phyloP scores from a whole-genome alignment of 2,329 filamentous ascomycete species.

The Aspergillus phoenicis region DNA sequence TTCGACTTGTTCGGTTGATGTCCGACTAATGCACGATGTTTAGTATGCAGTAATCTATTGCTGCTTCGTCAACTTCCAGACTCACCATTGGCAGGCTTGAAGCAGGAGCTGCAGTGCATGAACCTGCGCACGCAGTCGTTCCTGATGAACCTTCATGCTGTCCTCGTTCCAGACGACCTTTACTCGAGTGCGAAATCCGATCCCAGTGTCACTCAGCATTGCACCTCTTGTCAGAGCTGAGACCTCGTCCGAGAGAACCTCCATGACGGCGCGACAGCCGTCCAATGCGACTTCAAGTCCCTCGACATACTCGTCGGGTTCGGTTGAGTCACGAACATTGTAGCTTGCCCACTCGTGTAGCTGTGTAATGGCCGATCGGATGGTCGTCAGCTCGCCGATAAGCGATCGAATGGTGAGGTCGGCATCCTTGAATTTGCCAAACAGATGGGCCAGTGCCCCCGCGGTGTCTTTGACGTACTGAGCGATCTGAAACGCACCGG shows the following conservation, averaged over 20 bases:
- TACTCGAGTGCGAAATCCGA: conserved; percentile 31
- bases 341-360: conserved; percentile 39
- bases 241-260: conserved; percentile 39
- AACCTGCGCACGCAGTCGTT: conserved; percentile 40
- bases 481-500: conserved; percentile 38
- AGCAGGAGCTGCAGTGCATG: conserved; percentile 42
- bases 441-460: conserved; percentile 34
- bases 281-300: conserved; percentile 38
- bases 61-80: neutral
- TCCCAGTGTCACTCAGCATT: conserved; percentile 19
- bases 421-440: conserved; percentile 39
- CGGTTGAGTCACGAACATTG: conserved; percentile 26
- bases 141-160: conserved; percentile 39
- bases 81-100: conserved; percentile 44
- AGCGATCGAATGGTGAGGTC: conserved; percentile 43
- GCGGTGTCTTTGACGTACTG: conserved; percentile 38
- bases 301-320: conserved; percentile 31
- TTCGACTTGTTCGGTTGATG: conserved; percentile 38
- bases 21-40: conserved; percentile 26
- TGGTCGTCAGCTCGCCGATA: conserved; percentile 39
- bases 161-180: conserved; percentile 43
- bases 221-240: conserved; percentile 30
- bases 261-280: conserved; percentile 40
- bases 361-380: conserved; percentile 40
- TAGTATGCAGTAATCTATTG: neutral